Conservation (phyloP, 805 yeast species). For the Metschnikowia chrysomelidarum region DNA sequence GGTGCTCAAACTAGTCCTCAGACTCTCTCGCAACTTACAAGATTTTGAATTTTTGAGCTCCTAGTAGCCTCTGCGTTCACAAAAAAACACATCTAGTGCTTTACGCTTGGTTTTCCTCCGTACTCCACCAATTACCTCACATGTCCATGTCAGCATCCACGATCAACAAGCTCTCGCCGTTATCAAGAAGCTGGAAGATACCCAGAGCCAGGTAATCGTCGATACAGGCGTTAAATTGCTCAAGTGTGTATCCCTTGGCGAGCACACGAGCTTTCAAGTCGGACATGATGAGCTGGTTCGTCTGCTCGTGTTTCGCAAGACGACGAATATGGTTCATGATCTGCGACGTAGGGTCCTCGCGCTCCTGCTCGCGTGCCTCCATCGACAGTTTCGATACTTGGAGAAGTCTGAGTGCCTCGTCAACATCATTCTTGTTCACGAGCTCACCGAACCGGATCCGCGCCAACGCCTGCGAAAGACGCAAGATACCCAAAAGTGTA, state of each 20-base stretch:
- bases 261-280: conserved; percentile 61
- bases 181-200: conserved; percentile 74
- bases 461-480: conserved; percentile 94
- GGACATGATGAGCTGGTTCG: conserved; percentile 30
- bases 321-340: conserved; percentile 47
- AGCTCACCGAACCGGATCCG: conserved; percentile 74
- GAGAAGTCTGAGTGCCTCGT: conserved; percentile 86
- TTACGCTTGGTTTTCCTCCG: too few relatives aligned
- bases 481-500: conserved; percentile 83
- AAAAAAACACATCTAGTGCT: too few relatives aligned
- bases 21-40: too few relatives aligned
- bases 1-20: too few relatives aligned
- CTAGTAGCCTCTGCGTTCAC: too few relatives aligned
- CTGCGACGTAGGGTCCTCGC: conserved; percentile 61
- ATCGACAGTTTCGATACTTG: conserved; percentile 87
- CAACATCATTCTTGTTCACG: conserved; percentile 81
- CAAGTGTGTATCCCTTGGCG: conserved; percentile 80
- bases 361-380: conserved; percentile 48
- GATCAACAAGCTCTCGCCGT: conserved; percentile 62
- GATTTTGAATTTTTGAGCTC: too few relatives aligned
- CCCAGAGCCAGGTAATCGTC: conserved; percentile 68
- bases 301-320: conserved; percentile 46
- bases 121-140: not conserved
- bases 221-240: conserved; percentile 73
- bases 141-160: conserved; percentile 36